A percentile compares a stretch with the other conserved stretches of the same genome.
Evolutionary conservation across 108 stramenopile species (phyloP).

Genomic region (Cyclotella sp.): DNA sequence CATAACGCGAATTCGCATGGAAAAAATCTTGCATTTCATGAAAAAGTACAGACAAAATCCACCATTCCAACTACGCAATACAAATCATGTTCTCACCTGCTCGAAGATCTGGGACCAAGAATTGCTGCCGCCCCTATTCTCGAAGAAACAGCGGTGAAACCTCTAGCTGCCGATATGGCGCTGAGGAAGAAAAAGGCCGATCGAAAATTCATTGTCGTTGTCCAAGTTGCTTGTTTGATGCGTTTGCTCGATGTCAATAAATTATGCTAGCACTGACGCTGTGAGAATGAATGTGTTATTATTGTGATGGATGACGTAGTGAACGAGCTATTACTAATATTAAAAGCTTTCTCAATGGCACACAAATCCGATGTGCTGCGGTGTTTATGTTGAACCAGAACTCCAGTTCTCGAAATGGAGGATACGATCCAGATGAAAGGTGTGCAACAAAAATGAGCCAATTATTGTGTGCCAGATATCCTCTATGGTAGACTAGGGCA

Average conservation of each 20-base stretch:
- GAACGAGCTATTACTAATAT: not conserved
- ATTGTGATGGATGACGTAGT: not conserved
- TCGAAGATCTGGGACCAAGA: slow-evolving; percentile 1
- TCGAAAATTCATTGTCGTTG: not conserved
- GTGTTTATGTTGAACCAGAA: slow-evolving; percentile 9
- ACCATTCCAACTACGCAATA: too few relatives aligned
- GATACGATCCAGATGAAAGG: not conserved
- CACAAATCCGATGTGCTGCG: not conserved
- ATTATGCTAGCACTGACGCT: too few relatives aligned
- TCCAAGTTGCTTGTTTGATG: too few relatives aligned
- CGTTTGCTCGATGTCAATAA: too few relatives aligned
- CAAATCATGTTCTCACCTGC: not conserved
- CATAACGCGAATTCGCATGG: too few relatives aligned
- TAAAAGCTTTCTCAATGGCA: not conserved
- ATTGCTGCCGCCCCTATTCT: not conserved
- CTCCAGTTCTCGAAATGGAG: not conserved
- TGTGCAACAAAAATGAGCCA: too few relatives aligned
- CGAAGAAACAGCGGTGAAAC: slow-evolving; percentile 20
- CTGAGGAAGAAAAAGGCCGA: slow-evolving; percentile 20
- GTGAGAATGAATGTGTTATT: not conserved
- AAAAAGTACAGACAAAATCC: not conserved
- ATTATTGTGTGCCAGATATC: too few relatives aligned
- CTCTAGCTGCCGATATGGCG: slow-evolving; percentile 31
- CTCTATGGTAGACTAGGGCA: too few relatives aligned
- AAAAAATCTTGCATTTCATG: not conserved